These are phyloP conservation scores for Lepidium didymum DNA, from an alignment of 345 rosid genomes.

Conservation along the genomic window DNA sequence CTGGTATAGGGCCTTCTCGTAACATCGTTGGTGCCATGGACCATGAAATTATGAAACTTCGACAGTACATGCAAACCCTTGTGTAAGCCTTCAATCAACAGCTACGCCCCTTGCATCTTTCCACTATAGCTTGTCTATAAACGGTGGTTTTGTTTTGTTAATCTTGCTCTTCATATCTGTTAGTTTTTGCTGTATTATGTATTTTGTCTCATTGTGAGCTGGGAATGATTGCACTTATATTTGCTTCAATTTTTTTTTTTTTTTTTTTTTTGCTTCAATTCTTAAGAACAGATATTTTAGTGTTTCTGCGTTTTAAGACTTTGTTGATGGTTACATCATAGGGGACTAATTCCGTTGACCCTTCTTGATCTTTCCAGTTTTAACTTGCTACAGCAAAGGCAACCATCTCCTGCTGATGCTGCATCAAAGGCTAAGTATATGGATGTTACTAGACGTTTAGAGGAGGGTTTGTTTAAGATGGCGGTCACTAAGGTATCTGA, in stretches of 20 bases:
- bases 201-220: not conserved
- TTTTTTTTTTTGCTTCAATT: not conserved
- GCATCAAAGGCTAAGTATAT: slow-evolving; percentile 36
- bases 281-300: not conserved
- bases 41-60: slow-evolving; percentile 39
- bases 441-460: slow-evolving; percentile 75
- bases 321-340: not conserved
- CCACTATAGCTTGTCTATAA: not conserved
- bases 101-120: not conserved
- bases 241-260: not conserved
- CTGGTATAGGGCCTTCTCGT: slow-evolving; percentile 26
- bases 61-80: slow-evolving; percentile 41
- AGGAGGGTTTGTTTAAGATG: slow-evolving; percentile 67
- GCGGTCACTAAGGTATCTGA: slow-evolving; percentile 59
- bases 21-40: slow-evolving; percentile 33
- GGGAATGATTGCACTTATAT: not conserved
- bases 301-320: slow-evolving; percentile 1
- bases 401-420: slow-evolving; percentile 38
- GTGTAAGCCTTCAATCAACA: slow-evolving; percentile 42
- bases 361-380: slow-evolving; percentile 36
- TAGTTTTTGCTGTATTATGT: not conserved
- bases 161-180: not conserved
- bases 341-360: slow-evolving; percentile 1
- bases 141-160: not conserved
- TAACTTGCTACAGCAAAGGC: slow-evolving; percentile 44